phyloP scores from a whole-genome alignment of 2,329 filamentous ascomycete species.

The Penicillium sumatraense region DNA sequence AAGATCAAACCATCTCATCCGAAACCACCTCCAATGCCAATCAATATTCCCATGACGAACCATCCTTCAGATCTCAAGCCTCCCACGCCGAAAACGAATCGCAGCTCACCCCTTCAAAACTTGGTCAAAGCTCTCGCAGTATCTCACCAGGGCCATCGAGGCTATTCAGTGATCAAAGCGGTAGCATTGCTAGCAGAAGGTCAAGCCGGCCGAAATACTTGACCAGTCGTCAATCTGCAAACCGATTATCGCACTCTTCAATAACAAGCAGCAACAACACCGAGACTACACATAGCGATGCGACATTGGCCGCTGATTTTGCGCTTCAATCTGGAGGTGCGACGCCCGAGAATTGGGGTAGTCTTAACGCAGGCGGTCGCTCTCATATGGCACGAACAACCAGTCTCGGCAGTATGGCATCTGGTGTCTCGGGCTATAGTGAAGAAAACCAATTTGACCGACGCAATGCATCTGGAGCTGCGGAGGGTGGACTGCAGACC shows the following conservation, averaged over 20 bases:
- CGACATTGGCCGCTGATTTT: conserved; percentile 76
- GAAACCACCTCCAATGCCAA: conserved; percentile 25
- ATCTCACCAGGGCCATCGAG: conserved; percentile 32
- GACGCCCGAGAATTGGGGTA: conserved; percentile 52
- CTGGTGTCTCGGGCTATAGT: conserved; percentile 65
- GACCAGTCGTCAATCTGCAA: conserved; percentile 59
- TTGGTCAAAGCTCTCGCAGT: conserved; percentile 31
- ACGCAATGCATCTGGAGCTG: conserved; percentile 44
- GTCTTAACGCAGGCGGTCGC: conserved; percentile 32
- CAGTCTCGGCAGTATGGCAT: conserved; percentile 88
- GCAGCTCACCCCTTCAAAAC: conserved; percentile 32
- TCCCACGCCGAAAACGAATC: conserved; percentile 29
- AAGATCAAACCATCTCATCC: conserved; percentile 39
- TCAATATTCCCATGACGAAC: conserved; percentile 28
- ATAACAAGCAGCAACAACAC: conserved; percentile 59
- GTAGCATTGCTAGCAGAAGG: conserved; percentile 32
- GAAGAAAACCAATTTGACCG: conserved; percentile 52
- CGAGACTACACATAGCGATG: conserved; percentile 70
- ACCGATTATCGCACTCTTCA: conserved; percentile 64
- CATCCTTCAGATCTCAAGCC: conserved; percentile 24
- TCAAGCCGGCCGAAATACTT: conserved; percentile 60
- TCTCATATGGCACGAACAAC: conserved; percentile 71
- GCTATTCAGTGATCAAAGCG: conserved; percentile 33
- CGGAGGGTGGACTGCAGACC: conserved; percentile 57
- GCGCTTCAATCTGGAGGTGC: conserved; percentile 82